Base-by-base conservation (phyloP, 140 eudicot species). In the Stevia rebaudiana region DNA sequence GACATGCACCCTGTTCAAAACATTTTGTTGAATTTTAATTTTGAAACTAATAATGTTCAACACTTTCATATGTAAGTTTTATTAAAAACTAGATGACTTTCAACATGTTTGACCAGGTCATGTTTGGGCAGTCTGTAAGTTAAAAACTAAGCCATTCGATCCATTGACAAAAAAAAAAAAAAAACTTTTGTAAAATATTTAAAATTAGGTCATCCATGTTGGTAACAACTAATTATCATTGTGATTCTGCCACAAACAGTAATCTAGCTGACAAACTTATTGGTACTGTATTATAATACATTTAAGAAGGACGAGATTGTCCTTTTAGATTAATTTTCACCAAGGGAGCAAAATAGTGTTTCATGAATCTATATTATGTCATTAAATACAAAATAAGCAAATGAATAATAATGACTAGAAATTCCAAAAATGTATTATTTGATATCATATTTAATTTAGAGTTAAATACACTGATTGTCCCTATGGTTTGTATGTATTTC, bases 1-100 rank as follows among this genome's bases (percentile, higher is more conserved):
- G 99, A 78, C 99, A 92, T n/a, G 83, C 65, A 11, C 97, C 95
- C 97, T 89, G 87, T 60, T 62, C 63, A 71, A 36, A 53, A 40
- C 55, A 60, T 66, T 25, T 2, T 13, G 12, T 48, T 10, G 17
- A 11, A 41, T 41, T 43, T 43, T 6, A n/a, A 43, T 4, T 43
- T 43, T n/a, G 19, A 43, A 43, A 43, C 49, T 43, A n/a, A 46
- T 46, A 1, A 17, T 5, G 0, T 6, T 28, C 55, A 48, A 19
- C 13, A 18, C 55, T 6, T 19, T 48, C 19, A 8, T 48, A 28
- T 48, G 9, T 1, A 4, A 4, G 13, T 43, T 43, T 1, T 12
- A 48, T 17, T 1, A 8, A 17, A 17, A 17, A 16, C n/a, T 19
- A 18, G 28, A 6, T 44, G 52, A 6, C 52, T 46, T 8, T 46